A percentile compares a stretch with the other conserved stretches of the same genome.
Conservation (phyloP, 495 filamentous ascomycete genomes). For the Lasiosphaeria miniovina region DNA sequence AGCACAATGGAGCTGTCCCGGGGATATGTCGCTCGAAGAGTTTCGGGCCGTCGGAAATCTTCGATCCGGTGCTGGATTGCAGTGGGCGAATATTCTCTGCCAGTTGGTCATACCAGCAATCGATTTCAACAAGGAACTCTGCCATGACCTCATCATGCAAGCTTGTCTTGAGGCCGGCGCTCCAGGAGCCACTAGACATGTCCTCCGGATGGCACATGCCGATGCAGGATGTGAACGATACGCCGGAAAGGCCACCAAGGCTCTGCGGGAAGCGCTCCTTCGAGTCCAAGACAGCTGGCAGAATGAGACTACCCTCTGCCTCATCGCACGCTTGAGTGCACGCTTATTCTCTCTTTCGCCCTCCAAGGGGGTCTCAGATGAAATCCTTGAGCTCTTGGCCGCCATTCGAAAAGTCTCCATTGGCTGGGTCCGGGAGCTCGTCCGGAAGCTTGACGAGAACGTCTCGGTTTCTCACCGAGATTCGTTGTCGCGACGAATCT, state of each 20-base stretch:
- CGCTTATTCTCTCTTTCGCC: conserved; percentile 13
- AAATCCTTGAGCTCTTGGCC: conserved; percentile 12
- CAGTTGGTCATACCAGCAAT: conserved; percentile 47
- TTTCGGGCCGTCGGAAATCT: conserved; percentile 48
- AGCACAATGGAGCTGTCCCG: conserved; percentile 40
- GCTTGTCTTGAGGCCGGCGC: conserved; percentile 45
- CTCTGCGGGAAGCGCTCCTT: conserved; percentile 7
- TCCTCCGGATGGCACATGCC: conserved; percentile 1
- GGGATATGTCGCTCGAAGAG: conserved; percentile 46
- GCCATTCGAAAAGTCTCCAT: conserved; percentile 11
- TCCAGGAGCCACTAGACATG: conserved; percentile 2
- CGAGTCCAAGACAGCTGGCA: conserved; percentile 22
- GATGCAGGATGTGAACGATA: conserved; percentile 1
- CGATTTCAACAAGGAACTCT: conserved; percentile 45
- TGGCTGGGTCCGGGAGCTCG: conserved; percentile 13
- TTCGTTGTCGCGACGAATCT: conserved; percentile 3
- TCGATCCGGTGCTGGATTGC: conserved; percentile 45
- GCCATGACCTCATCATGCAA: conserved; percentile 46
- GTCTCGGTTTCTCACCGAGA: not conserved
- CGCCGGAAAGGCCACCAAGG: not conserved
- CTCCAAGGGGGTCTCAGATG: not conserved
- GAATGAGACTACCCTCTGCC: conserved; percentile 16
- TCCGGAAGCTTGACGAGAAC: not conserved
- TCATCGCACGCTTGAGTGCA: conserved; percentile 16
- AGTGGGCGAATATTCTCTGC: conserved; percentile 54